These are phyloP conservation scores for Cyathus striatus DNA, from an alignment of 768 basidiomycete species.

Conservation along the genomic window DNA sequence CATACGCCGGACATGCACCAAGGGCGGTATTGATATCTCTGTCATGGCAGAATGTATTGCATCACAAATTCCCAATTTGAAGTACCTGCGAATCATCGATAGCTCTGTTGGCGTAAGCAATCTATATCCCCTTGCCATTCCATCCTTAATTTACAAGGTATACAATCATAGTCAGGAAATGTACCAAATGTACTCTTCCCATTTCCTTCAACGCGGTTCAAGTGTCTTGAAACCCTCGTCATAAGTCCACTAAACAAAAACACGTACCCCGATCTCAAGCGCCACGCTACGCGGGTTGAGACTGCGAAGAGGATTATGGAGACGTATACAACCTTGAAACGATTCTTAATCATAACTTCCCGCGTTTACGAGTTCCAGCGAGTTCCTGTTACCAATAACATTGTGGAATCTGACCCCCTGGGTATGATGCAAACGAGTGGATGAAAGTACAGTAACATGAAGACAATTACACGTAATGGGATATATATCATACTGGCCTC, in stretches of 20 bases:
- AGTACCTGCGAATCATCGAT: conserved; percentile 16
- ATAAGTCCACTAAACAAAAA: conserved; percentile 9
- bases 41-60: conserved; percentile 13
- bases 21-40: conserved; percentile 11
- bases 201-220: conserved; percentile 10
- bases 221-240: conserved; percentile 13
- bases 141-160: not conserved
- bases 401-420: not conserved
- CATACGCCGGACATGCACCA: conserved; percentile 8
- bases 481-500: too few relatives aligned
- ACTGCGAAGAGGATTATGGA: conserved; percentile 10
- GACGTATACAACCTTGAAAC: conserved; percentile 7
- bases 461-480: too few relatives aligned
- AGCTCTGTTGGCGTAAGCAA: conserved; percentile 11
- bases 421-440: not conserved
- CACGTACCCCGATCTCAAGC: conserved; percentile 6
- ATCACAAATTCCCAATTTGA: conserved; percentile 14
- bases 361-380: not conserved
- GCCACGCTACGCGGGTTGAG: conserved; percentile 1
- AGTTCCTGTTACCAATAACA: too few relatives aligned
- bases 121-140: not conserved
- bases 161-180: conserved; percentile 1
- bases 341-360: conserved; percentile 7
- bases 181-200: conserved; percentile 11
- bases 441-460: too few relatives aligned